phyloP scores from a whole-genome alignment of 345 rosid genomes.

The Eucalyptus paniculata region DNA sequence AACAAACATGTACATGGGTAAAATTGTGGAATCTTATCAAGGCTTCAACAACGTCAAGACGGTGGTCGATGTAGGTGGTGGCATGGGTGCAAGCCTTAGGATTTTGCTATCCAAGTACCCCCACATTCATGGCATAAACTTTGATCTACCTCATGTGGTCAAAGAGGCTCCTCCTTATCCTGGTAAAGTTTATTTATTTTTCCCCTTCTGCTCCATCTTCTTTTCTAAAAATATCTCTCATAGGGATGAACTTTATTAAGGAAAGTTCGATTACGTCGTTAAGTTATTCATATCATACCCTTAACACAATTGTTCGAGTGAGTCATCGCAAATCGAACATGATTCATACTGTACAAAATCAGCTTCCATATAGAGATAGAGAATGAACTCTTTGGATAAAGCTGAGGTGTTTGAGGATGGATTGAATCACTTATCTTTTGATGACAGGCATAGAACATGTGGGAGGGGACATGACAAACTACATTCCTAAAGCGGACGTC shows the following conservation, averaged over 20 bases:
- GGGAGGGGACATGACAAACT: neutral
- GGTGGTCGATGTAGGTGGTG: constrained; percentile 23
- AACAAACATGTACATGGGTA: constrained; percentile 1
- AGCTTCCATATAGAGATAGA: neutral
- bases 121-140: constrained; percentile 8
- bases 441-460: constrained; percentile 5
- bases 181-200: neutral
- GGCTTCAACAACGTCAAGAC: neutral
- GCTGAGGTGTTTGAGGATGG: neutral
- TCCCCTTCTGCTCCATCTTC: neutral
- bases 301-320: neutral
- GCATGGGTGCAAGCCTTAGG: constrained; percentile 3
- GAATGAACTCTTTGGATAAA: neutral
- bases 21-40: constrained; percentile 6
- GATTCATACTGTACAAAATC: neutral
- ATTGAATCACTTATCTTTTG: neutral
- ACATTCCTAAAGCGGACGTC: constrained; percentile 8
- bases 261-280: too few species aligned
- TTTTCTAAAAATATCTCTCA: neutral
- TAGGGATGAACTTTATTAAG: neutral
- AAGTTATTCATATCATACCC: neutral
- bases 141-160: constrained; percentile 13
- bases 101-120: constrained; percentile 4
- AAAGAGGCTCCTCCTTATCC: constrained; percentile 10
- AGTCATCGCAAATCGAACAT: neutral